These are phyloP conservation scores for Yamadazyma triangularis DNA, from an alignment of 1,139 yeast genomes.

Conservation along the genomic window DNA sequence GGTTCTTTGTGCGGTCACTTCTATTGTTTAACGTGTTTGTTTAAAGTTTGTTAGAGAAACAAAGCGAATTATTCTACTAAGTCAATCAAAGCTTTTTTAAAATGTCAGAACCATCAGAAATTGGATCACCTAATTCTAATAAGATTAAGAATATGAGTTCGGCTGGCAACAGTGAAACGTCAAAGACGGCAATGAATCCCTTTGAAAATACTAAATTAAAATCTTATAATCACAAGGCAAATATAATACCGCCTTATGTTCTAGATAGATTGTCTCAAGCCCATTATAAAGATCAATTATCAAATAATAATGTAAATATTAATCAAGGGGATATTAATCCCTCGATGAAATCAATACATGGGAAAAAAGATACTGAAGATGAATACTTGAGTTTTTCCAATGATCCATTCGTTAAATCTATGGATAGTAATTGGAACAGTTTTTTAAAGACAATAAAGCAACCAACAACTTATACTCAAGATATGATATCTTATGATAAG, in stretches of 20 bases:
- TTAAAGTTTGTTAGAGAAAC: too few relatives aligned
- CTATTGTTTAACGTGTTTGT: too few relatives aligned
- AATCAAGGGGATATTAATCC: constrained; percentile 10
- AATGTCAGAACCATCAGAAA: not conserved
- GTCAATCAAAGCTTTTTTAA: too few relatives aligned
- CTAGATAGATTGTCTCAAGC: constrained; percentile 49
- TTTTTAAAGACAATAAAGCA: constrained; percentile 33
- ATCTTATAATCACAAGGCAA: constrained; percentile 35
- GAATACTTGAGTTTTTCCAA: constrained; percentile 32
- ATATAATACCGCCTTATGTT: constrained; percentile 54
- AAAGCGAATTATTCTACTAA: too few relatives aligned
- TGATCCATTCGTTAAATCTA: constrained; percentile 35
- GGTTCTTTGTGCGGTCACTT: too few relatives aligned
- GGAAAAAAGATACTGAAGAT: constrained; percentile 20
- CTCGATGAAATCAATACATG: constrained; percentile 5
- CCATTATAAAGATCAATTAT: constrained; percentile 35
- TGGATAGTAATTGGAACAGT: constrained; percentile 37
- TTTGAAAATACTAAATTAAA: constrained; percentile 24
- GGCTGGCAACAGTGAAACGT: constrained; percentile 1
- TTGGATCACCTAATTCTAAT: not conserved
- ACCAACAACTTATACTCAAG: constrained; percentile 33
- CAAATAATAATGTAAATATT: constrained; percentile 26
- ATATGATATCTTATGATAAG: constrained; percentile 20
- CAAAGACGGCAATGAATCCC: constrained; percentile 14
- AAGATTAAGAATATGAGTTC: not conserved